Evolutionary conservation across 2,329 filamentous ascomycete species (phyloP), one percentile per base, ranked within the genome.

Genomic region (Helminthosporium solani): DNA sequence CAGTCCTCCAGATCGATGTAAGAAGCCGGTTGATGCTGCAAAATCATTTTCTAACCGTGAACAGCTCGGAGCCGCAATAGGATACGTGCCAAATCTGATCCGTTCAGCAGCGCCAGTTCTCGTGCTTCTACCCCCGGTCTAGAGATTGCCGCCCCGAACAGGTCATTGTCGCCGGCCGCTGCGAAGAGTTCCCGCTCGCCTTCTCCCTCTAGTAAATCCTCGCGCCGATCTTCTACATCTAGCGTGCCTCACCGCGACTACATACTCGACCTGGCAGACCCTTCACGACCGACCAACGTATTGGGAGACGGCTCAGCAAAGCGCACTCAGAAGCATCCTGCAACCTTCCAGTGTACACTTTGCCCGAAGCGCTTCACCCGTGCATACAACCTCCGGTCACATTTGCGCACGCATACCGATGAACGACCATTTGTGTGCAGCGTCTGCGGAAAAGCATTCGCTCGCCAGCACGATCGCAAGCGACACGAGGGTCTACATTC

Each of bases 341-440:
- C 94, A 6, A 99, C 91, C 0, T 99, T 97, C 73, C 91, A 97
- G 66, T 99, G 94, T 69, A 88, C 75, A 8, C 76, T 97, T 7
- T 99, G 94, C 60, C 91, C 94, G 0, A 99, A 99, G 71, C 84
- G 90, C 14, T 99, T 99, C 66, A 99, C 94, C 0, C 83, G 94
- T 46, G 94, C 94, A 0, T 99, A 99, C 73, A 99, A 99, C 64
- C 75, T 99, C 44, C 88, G 94, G 12, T 97, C 92, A 34, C 94
- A 99, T 73, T 73, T 97, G 49, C 87, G 94, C 37, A 99, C 94
- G 0, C 94, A 99, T 66, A 99, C 94, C 0, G 94, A 99, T 63
- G 94, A 99, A 75, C 83, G 94, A 38, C 94, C 94, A 0, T 99
- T 97, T 63, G 92, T 97, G 2, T 99, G 94, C 66, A 96, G 89